These are phyloP conservation scores for Gelatoporia subvermispora DNA, from an alignment of 768 basidiomycete genomes.

Conservation along the genomic window DNA sequence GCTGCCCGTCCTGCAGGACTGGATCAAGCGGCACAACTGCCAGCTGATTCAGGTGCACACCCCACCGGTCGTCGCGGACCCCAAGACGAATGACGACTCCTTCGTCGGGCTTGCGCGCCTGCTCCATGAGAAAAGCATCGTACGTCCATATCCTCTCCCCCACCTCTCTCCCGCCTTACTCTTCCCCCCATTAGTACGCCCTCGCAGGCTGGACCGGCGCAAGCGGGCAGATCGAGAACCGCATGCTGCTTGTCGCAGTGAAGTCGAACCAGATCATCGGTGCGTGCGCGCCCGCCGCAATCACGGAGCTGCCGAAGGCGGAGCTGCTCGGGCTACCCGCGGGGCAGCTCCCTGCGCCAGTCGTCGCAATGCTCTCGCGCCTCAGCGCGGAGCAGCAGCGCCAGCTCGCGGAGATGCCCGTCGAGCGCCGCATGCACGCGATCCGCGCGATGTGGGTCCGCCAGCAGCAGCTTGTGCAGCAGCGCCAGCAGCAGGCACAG, in stretches of 20 bases:
- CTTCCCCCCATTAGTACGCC: conserved; percentile 38
- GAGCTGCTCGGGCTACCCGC: background rate
- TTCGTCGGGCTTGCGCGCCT: conserved; percentile 38
- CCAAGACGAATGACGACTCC: conserved; percentile 36
- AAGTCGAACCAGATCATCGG: conserved; percentile 31
- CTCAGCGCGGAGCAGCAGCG: conserved; percentile 9
- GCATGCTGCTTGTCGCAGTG: conserved; percentile 44
- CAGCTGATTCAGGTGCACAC: conserved; percentile 34
- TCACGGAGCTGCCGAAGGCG: conserved; percentile 45
- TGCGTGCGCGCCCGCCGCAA: conserved; percentile 37
- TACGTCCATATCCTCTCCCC: conserved; percentile 24
- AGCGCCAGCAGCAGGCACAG: conserved; percentile 13
- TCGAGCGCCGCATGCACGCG: conserved; percentile 13
- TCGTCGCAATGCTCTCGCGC: conserved; percentile 3
- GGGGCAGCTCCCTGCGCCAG: conserved; percentile 6
- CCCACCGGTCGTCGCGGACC: conserved; percentile 24
- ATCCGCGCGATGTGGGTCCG: conserved; percentile 3
- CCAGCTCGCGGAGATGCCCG: conserved; percentile 9
- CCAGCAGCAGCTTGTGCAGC: conserved; percentile 17
- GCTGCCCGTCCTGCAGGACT: conserved; percentile 34
- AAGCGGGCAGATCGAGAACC: conserved; percentile 36
- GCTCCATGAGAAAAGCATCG: conserved; percentile 40
- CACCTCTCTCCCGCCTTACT: too few relatives aligned
- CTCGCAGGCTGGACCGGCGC: conserved; percentile 46
- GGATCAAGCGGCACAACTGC: conserved; percentile 38